These are phyloP conservation scores for Seiridium unicorne DNA, from an alignment of 2,329 filamentous ascomycete genomes.

Conservation along the genomic window DNA sequence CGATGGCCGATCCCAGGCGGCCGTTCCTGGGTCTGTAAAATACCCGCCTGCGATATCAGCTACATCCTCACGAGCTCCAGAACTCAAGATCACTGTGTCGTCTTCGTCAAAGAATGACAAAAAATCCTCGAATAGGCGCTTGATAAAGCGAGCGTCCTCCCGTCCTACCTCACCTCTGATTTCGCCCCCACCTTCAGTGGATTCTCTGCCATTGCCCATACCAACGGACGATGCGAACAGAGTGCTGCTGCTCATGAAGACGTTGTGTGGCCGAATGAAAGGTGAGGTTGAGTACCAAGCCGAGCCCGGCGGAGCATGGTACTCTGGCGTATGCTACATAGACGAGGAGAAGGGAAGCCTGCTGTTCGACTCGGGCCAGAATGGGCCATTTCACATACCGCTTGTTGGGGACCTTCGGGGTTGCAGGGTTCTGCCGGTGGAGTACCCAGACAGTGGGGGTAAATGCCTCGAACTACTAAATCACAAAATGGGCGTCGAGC, in stretches of 20 bases:
- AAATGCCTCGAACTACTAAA: slow-evolving; percentile 55
- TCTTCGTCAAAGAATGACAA: slow-evolving; percentile 38
- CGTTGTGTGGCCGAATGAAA: slow-evolving; percentile 74
- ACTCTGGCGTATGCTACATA: slow-evolving; percentile 71
- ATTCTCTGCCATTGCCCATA: slow-evolving; percentile 58
- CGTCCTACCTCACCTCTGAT: slow-evolving; percentile 58
- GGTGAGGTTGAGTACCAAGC: slow-evolving; percentile 73
- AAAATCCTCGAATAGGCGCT: slow-evolving; percentile 44
- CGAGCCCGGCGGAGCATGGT: slow-evolving; percentile 62
- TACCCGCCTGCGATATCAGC: slow-evolving; percentile 39
- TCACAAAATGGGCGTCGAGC: slow-evolving; percentile 54
- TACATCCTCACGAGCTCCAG: slow-evolving; percentile 29
- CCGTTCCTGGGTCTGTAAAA: slow-evolving; percentile 40
- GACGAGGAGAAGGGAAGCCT: slow-evolving; percentile 73
- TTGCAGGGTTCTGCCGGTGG: slow-evolving; percentile 64
- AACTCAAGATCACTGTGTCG: slow-evolving; percentile 31
- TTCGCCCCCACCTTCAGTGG: slow-evolving; percentile 54
- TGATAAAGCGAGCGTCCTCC: slow-evolving; percentile 54
- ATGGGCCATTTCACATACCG: slow-evolving; percentile 61
- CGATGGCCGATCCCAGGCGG: slow-evolving; percentile 36
- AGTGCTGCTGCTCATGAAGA: slow-evolving; percentile 74
- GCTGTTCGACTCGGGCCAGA: slow-evolving; percentile 71
- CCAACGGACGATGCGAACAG: slow-evolving; percentile 68
- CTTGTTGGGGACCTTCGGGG: slow-evolving; percentile 74
- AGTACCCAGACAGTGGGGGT: slow-evolving; percentile 39